Base-by-base conservation (phyloP, 192 early-diverging fungal genomes). In the Podila verticillata region DNA sequence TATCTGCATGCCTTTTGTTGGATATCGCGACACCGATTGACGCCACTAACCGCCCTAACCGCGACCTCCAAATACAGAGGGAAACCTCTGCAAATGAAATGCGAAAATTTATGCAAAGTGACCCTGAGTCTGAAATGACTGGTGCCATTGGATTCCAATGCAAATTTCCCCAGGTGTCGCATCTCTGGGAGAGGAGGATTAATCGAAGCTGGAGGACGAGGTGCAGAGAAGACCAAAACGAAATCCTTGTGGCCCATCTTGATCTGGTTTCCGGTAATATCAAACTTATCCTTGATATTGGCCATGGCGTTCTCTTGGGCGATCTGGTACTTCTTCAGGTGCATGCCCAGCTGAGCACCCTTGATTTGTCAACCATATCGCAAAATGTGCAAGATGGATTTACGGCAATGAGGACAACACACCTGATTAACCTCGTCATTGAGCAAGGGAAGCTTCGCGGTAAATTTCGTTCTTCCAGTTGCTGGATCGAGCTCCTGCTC, bases 321-420 rank as follows among this genome's bases (percentile, higher is more conserved):
- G 7, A 69, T 12, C 17, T 69, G 47, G 19, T 61, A 32, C 48
- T 84, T 84, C 63, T 81, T 74, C 10, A 30, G 36, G 6, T 67
- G 66, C 29, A 73, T 61, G 39, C 68, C 22, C 28, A 88, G 24
- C 48, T 78, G 65, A 0, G 81, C 69, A 29, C 67, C 31, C 34
- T 82, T 82, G 64, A 82, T 71, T 2, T 66, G 66, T 26, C 84
- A 73, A 3, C 82, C 81, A 68, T 82, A 84, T 26, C 86, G 61
- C 28, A 63, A 22, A 15, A 83, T 6, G 19, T 65, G 56, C 63
- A 73, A 48, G 51, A 83, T 85, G 12, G 87, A 84, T 39, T 71
- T 62, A 3, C 86, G 86, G 29, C 87, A 88, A 13, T 72, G 28
- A 17, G 66, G 81, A 59, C 87, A 88, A 15, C 54, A 24, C 8